These are phyloP conservation scores for Penicillium silybi DNA, from an alignment of 495 filamentous ascomycete species.

Conservation along the genomic window DNA sequence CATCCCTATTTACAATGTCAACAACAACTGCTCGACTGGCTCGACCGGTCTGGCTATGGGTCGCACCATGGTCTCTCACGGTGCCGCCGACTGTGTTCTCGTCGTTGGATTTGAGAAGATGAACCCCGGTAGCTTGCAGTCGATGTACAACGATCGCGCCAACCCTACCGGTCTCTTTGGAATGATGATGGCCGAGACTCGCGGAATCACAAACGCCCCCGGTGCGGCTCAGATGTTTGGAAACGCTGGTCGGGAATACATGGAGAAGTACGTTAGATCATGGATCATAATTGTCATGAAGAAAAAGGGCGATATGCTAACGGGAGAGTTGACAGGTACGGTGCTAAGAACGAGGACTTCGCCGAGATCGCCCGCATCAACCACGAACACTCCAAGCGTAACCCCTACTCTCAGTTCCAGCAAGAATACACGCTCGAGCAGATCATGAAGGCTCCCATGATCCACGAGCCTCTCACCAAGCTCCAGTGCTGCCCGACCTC, in stretches of 20 bases:
- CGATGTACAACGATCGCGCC: slow-evolving; percentile 72
- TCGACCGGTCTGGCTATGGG: slow-evolving; percentile 84
- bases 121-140: slow-evolving; percentile 80
- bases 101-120: slow-evolving; percentile 99
- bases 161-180: slow-evolving; percentile 68
- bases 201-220: slow-evolving; percentile 75
- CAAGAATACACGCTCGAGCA: slow-evolving; percentile 87
- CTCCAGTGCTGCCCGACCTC: slow-evolving; percentile 85
- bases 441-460: slow-evolving; percentile 69
- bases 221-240: slow-evolving; percentile 92
- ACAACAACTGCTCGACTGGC: slow-evolving; percentile 97
- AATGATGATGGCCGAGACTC: slow-evolving; percentile 76
- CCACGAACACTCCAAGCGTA: slow-evolving; percentile 83
- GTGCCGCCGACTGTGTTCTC: slow-evolving; percentile 78
- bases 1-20: slow-evolving; percentile 95
- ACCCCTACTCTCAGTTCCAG: slow-evolving; percentile 96
- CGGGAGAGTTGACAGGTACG: slow-evolving; percentile 53
- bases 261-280: slow-evolving; percentile 67
- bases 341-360: slow-evolving; percentile 82
- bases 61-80: slow-evolving; percentile 72
- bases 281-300: background rate
- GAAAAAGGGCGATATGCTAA: slow-evolving; percentile 2
- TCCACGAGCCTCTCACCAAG: slow-evolving; percentile 77
- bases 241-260: slow-evolving; percentile 92
- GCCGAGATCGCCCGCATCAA: slow-evolving; percentile 94